A percentile compares a stretch with the other conserved stretches of the same genome.
phyloP scores from a whole-genome alignment of 1,284 basidiomycete genomes.

The Exobasidium cylindrosporum region DNA sequence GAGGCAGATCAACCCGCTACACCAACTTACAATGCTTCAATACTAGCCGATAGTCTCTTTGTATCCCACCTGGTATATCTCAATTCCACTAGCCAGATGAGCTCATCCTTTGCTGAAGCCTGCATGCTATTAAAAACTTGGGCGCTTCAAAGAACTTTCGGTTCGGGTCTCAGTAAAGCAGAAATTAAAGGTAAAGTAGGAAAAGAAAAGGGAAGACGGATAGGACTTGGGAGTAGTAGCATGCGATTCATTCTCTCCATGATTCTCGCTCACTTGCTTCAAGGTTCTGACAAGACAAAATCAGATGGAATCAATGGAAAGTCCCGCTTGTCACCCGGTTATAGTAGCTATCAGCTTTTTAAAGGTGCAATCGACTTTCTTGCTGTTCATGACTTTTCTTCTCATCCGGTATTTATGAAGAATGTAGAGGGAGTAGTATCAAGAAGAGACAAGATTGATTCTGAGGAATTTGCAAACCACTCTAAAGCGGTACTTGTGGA shows the following conservation, averaged over 20 bases:
- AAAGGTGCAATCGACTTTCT: conserved; percentile 75
- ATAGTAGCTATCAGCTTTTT: conserved; percentile 84
- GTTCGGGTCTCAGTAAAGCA: conserved; percentile 55
- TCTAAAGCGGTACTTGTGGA: conserved; percentile 69
- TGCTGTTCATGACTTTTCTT: conserved; percentile 66
- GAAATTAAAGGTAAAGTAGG: conserved; percentile 4
- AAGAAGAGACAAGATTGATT: conserved; percentile 47
- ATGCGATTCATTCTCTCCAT: conserved; percentile 64
- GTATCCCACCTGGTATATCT: conserved; percentile 69
- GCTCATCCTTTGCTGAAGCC: conserved; percentile 71
- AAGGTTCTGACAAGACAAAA: conserved; percentile 55
- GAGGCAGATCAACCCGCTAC: conserved; percentile 57
- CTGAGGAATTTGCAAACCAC: conserved; percentile 48
- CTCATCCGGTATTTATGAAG: conserved; percentile 66
- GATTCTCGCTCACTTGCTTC: conserved; percentile 53
- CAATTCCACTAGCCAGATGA: conserved; percentile 66
- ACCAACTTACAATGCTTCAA: conserved; percentile 74
- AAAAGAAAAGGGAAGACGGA: conserved; percentile 24
- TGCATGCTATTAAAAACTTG: conserved; percentile 79
- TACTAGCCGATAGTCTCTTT: conserved; percentile 69
- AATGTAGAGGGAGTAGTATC: conserved; percentile 26
- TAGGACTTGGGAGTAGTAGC: conserved; percentile 57
- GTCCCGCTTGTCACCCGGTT: conserved; percentile 64
- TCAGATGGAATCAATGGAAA: conserved; percentile 38
- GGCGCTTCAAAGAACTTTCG: conserved; percentile 81